Percentiles rank a stretch among this genome's conserved stretches.
phyloP scores from a whole-genome alignment of 2,329 filamentous ascomycete species.

The Blastomyces parvus region DNA sequence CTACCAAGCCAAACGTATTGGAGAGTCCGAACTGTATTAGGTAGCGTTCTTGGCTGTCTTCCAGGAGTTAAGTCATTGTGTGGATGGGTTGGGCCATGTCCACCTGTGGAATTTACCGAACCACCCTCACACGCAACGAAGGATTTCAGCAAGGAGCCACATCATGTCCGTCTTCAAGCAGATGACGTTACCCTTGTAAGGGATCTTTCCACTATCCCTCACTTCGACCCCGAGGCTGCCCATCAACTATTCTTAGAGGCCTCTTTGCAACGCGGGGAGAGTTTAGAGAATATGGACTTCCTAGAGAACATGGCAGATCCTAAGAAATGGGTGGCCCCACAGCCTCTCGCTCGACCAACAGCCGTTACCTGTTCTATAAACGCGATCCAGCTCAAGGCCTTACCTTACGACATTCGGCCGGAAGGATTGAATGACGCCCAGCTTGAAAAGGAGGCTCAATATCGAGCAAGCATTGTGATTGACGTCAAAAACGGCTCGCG shows the following conservation, averaged over 20 bases:
- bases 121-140: background rate
- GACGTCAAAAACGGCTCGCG: background rate
- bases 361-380: background rate
- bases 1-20: background rate
- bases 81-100: background rate
- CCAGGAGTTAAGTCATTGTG: background rate
- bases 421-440: background rate
- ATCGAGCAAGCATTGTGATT: background rate
- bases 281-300: background rate
- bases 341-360: background rate
- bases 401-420: background rate
- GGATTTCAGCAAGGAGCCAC: background rate
- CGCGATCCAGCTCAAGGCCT: background rate
- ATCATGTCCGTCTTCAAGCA: background rate
- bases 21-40: background rate
- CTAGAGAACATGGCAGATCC: background rate
- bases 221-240: background rate
- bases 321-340: background rate
- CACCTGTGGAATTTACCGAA: background rate
- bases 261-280: background rate
- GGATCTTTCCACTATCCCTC: background rate
- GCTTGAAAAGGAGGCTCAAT: background rate
- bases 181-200: background rate
- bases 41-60: background rate
- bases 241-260: background rate